Percentiles rank a stretch among this genome's conserved stretches.
Evolutionary conservation across 2,329 filamentous ascomycete genomes (phyloP).

Genomic region (Epichloe amarillans): DNA sequence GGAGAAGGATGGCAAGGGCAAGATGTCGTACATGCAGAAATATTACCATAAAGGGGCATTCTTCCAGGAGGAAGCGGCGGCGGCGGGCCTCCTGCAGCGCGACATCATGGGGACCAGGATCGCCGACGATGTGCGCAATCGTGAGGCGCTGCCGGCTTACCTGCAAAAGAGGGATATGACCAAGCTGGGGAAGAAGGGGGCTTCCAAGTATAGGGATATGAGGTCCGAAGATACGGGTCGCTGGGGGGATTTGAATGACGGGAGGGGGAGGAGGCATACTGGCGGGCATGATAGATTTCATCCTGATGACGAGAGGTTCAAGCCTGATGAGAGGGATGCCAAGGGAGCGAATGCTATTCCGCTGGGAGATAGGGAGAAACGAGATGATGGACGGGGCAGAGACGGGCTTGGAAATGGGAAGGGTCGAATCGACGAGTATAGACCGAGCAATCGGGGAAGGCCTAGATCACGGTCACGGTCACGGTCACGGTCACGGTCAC

Average conservation of each 20-base stretch:
- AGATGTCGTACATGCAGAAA: constrained; percentile 84
- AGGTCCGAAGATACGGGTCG: constrained; percentile 79
- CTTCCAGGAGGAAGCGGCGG: constrained; percentile 69
- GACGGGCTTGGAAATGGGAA: background rate
- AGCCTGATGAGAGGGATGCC: constrained; percentile 28
- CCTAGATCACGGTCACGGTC: constrained; percentile 24
- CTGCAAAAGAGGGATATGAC: constrained; percentile 91
- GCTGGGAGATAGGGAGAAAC: constrained; percentile 36
- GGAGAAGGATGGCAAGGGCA: constrained; percentile 63
- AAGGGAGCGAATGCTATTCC: constrained; percentile 57
- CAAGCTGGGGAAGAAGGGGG: constrained; percentile 81
- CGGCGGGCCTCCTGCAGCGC: constrained; percentile 61
- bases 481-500: constrained; percentile 18
- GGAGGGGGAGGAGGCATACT: constrained; percentile 15
- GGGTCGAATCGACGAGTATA: background rate
- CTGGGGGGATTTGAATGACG: constrained; percentile 57
- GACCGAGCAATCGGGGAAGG: background rate
- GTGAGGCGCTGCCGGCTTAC: constrained; percentile 75
- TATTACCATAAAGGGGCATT: constrained; percentile 97
- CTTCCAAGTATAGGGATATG: constrained; percentile 81
- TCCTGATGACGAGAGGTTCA: constrained; percentile 43
- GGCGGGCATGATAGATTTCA: constrained; percentile 53
- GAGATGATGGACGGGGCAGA: constrained; percentile 8
- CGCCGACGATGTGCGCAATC: constrained; percentile 69
- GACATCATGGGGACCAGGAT: constrained; percentile 80